Conservation (phyloP, 352 stramenopile genomes). For the Pythium aquatile region DNA sequence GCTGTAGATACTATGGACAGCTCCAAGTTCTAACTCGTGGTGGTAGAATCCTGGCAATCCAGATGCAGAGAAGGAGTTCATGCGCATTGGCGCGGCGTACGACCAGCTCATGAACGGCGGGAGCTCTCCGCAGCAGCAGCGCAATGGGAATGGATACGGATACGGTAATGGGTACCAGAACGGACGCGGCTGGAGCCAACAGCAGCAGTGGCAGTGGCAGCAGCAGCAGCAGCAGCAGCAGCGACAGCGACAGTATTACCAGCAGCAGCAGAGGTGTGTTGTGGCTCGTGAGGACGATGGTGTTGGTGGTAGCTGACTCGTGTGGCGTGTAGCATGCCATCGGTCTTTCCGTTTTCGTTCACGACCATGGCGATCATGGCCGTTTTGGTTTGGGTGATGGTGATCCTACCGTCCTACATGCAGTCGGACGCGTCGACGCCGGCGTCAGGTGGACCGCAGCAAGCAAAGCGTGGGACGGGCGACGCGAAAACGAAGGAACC, state of each 20-base stretch:
- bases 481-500: background rate
- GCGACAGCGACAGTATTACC: conserved; percentile 43
- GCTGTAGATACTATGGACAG: background rate
- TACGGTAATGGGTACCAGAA: conserved; percentile 11
- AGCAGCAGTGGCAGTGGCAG: conserved; percentile 44
- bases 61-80: conserved; percentile 69
- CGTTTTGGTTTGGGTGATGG: conserved; percentile 43
- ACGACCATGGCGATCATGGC: conserved; percentile 36
- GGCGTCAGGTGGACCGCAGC: conserved; percentile 10
- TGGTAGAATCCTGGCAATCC: conserved; percentile 58
- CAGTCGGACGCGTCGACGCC: conserved; percentile 10
- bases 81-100: conserved; percentile 73
- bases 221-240: conserved; percentile 42
- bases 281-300: background rate
- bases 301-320: background rate
- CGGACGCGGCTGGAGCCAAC: conserved; percentile 25
- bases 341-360: conserved; percentile 53
- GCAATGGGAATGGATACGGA: background rate
- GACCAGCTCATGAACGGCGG: conserved; percentile 48
- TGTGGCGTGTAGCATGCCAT: conserved; percentile 6
- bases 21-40: background rate
- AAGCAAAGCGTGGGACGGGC: background rate
- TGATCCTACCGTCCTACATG: conserved; percentile 37
- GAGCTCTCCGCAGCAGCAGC: conserved; percentile 1
- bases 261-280: conserved; percentile 16